Percentiles rank a stretch among this genome's conserved stretches.
phyloP scores from a whole-genome alignment of 768 basidiomycete genomes.

The Pleurotus citrinopileatus region DNA sequence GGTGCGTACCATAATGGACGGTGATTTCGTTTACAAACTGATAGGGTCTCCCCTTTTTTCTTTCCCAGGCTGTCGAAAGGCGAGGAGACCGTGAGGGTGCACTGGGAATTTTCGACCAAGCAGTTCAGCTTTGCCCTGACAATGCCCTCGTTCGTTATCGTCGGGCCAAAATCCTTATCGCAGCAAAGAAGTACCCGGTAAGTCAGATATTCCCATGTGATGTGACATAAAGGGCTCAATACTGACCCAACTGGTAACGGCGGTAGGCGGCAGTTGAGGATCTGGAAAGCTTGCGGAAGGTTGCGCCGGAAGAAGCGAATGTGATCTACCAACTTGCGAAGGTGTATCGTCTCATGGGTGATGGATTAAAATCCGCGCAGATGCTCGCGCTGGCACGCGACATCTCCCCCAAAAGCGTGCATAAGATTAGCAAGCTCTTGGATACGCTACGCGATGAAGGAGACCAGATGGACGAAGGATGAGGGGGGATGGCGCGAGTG shows the following conservation, averaged over 20 bases:
- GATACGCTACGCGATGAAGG: slow-evolving; percentile 66
- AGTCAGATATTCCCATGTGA: slow-evolving; percentile 27
- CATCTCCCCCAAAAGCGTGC: slow-evolving; percentile 86
- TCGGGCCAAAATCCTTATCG: slow-evolving; percentile 86
- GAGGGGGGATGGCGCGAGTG: slow-evolving; percentile 20
- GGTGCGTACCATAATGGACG: slow-evolving; percentile 51
- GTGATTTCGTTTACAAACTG: slow-evolving; percentile 20
- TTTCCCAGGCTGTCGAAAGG: slow-evolving; percentile 80
- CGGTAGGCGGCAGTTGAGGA: slow-evolving; percentile 60
- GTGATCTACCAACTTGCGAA: slow-evolving; percentile 95
- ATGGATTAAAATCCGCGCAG: slow-evolving; percentile 77
- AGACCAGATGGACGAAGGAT: slow-evolving; percentile 80
- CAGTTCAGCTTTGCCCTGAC: slow-evolving; percentile 75
- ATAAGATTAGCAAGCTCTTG: slow-evolving; percentile 78
- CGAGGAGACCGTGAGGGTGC: slow-evolving; percentile 76
- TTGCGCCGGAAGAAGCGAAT: slow-evolving; percentile 94
- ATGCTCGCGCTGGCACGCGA: slow-evolving; percentile 90
- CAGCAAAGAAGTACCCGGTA: slow-evolving; percentile 80
- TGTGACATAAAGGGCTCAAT: not conserved
- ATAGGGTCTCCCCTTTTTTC: slow-evolving; percentile 18
- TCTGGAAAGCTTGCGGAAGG: slow-evolving; percentile 73
- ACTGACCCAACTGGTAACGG: slow-evolving; percentile 1
- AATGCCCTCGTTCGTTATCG: slow-evolving; percentile 95
- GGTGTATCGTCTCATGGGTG: slow-evolving; percentile 80
- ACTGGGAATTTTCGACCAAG: slow-evolving; percentile 76